A percentile compares a stretch with the other conserved stretches of the same genome.
Evolutionary conservation across 225 moss, liverwort and hornwort species (phyloP).

Genomic region (Pleurozium schreberi): DNA sequence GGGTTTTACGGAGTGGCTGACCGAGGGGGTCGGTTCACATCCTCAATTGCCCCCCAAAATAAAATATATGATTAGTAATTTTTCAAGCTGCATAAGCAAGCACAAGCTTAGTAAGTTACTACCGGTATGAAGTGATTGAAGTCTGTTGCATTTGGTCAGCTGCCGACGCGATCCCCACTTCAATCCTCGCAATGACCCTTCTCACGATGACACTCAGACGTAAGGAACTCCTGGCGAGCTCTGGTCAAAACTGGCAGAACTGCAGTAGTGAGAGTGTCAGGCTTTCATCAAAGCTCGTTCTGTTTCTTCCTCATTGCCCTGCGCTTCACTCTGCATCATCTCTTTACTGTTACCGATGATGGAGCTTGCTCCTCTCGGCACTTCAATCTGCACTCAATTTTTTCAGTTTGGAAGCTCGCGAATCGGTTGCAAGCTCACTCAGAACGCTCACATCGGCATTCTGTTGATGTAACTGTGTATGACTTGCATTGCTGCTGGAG

Average conservation of each 20-base stretch:
- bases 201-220: background rate
- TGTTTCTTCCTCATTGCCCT: background rate
- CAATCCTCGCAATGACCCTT: background rate
- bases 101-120: too few relatives aligned
- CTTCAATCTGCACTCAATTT: background rate
- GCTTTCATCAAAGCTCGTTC: background rate
- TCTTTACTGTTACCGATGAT: background rate
- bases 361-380: background rate
- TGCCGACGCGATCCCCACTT: background rate
- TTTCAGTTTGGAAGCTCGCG: background rate
- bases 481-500: background rate
- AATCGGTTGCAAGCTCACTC: background rate
- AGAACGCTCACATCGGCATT: background rate
- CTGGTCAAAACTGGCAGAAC: background rate
- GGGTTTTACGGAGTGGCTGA: too few relatives aligned
- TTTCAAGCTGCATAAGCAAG: too few relatives aligned
- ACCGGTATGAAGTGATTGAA: background rate
- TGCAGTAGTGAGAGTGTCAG: background rate
- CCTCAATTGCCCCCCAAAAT: too few relatives aligned
- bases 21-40: too few relatives aligned
- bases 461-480: background rate
- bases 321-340: background rate
- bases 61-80: too few relatives aligned
- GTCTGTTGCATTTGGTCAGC: background rate
- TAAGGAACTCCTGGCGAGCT: background rate